phyloP scores from a whole-genome alignment of 345 rosid genomes.

The Draba incana region DNA sequence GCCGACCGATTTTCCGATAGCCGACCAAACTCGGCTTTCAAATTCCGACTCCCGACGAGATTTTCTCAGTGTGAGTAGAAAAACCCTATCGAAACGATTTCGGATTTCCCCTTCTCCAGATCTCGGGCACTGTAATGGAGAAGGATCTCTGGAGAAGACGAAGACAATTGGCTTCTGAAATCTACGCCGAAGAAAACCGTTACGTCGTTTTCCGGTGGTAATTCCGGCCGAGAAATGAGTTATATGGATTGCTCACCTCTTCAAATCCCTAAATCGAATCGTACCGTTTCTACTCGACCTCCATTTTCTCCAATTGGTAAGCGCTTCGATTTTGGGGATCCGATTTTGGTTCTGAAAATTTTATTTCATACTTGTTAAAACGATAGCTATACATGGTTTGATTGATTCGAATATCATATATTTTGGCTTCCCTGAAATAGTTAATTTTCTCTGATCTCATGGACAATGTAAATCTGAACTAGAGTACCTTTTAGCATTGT shows the following conservation, averaged over 20 bases:
- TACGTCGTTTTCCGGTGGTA: constrained; percentile 29
- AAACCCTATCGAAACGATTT: background rate
- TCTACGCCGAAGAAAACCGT: constrained; percentile 39
- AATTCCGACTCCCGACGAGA: background rate
- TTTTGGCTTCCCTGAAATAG: background rate
- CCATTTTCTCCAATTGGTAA: constrained; percentile 46
- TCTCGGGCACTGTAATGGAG: constrained; percentile 52
- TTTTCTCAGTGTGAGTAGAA: constrained; percentile 7
- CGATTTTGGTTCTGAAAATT: background rate
- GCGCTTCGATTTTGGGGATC: constrained; percentile 18
- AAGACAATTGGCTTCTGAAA: constrained; percentile 51
- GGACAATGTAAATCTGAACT: constrained; percentile 4
- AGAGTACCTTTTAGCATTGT: background rate
- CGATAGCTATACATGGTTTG: background rate
- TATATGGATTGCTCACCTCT: constrained; percentile 72
- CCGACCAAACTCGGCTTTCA: background rate
- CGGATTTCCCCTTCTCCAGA: constrained; percentile 18
- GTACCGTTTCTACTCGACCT: constrained; percentile 34
- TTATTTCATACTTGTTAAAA: background rate
- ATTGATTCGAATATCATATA: background rate
- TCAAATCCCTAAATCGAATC: constrained; percentile 52
- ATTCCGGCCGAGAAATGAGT: constrained; percentile 28
- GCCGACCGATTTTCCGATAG: background rate
- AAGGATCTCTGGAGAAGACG: constrained; percentile 70
- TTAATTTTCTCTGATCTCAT: background rate